These are phyloP conservation scores for Bipolaris gigantea DNA, from an alignment of 2,329 filamentous ascomycete genomes.

Conservation along the genomic window DNA sequence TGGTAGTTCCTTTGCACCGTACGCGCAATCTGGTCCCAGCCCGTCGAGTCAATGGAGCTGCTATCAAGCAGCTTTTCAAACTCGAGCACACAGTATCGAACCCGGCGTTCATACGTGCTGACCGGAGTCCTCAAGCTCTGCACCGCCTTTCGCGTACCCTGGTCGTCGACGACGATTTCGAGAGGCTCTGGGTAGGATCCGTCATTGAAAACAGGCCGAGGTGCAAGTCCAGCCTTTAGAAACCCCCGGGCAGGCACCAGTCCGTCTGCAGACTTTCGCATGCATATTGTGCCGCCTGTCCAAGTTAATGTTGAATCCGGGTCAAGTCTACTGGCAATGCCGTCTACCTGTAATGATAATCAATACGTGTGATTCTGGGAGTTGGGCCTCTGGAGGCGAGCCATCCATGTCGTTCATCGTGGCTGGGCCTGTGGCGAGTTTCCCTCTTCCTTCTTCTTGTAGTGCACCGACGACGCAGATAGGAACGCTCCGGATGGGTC, in stretches of 20 bases:
- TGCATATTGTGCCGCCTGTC: constrained; percentile 77
- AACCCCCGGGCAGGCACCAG: constrained; percentile 75
- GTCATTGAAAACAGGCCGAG: constrained; percentile 85
- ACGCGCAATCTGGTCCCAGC: constrained; percentile 81
- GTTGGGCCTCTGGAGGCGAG: constrained; percentile 34
- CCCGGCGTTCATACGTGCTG: constrained; percentile 76
- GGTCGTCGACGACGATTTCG: constrained; percentile 57
- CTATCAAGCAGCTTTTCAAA: constrained; percentile 85
- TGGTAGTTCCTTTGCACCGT: constrained; percentile 84
- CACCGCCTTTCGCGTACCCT: constrained; percentile 55
- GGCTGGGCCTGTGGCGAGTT: not conserved
- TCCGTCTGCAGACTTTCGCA: constrained; percentile 79
- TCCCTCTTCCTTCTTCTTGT: constrained; percentile 4
- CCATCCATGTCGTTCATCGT: constrained; percentile 29
- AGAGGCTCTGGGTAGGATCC: constrained; percentile 60
- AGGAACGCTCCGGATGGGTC: not conserved
- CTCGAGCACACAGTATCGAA: constrained; percentile 82
- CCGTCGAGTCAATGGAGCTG: constrained; percentile 81
- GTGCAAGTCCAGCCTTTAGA: constrained; percentile 78
- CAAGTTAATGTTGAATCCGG: constrained; percentile 3
- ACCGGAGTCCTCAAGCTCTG: constrained; percentile 76
- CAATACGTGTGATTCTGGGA: constrained; percentile 76
- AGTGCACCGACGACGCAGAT: not conserved
- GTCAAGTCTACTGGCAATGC: not conserved
- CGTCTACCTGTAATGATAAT: constrained; percentile 80